Evolutionary conservation across 352 stramenopile species (phyloP), one percentile per base, ranked within the genome.

Genomic region (Phytopythium litorale): DNA sequence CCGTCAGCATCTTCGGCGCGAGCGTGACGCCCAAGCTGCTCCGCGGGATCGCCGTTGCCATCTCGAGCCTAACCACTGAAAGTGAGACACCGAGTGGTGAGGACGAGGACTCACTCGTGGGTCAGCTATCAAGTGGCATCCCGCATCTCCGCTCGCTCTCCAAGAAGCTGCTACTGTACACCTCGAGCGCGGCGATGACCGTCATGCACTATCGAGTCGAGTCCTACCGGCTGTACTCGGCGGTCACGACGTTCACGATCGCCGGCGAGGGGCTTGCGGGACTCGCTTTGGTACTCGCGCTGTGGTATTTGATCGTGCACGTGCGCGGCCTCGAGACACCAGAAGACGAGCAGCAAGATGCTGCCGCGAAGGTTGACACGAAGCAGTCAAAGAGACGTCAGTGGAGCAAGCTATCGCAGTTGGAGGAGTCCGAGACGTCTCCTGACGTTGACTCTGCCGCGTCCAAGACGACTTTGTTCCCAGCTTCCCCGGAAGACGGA

Each of bases 171-270:
- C 15, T 56, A 30, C 50, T 56, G 3, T 56, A 56, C 50, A 56
- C 15, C 18, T 56, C 50, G 28, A 56, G 50, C 50, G 50, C 50
- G 30, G 50, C 50, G 30, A n/a, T 56, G 50, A 56, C 50, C 50
- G 50, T 43, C 28, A 56, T 56, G 50, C 50, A 56, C 30, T 56
- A 56, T 32, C 50, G 30, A 13, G 50, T 56, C 18, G 50, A 56
- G 28, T 56, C 50, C 1, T 56, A 56, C 30, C 23, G 28, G 23
- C 50, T 56, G 50, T 56, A 56, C 50, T 56, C 49, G 12, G 49
- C 28, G 7, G 28, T 55, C 49, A 55, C 50, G 30, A 56, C 50
- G 6, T 43, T 43, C 28, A 56, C 50, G 25, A 56, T 56, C 16
- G 50, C 50, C n/a, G 50, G 50, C 28, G 50, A 56, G 13, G 50